A percentile compares a stretch with the other conserved stretches of the same genome.
phyloP scores from a whole-genome alignment of 768 basidiomycete species.

The Boletus rubroflammeus region DNA sequence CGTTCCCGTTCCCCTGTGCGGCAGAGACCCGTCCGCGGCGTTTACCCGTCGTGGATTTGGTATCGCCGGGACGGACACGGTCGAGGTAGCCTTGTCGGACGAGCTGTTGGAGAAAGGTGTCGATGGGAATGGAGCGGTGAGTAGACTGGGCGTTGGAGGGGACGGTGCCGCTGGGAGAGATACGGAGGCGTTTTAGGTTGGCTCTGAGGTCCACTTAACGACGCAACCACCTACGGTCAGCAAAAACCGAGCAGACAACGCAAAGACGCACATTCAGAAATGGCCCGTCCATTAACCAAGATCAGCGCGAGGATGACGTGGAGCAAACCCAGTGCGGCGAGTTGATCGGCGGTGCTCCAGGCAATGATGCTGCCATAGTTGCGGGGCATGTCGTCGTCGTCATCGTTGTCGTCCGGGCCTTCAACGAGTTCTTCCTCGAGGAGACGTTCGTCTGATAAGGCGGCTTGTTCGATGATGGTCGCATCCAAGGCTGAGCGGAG shows the following conservation, averaged over 20 bases:
- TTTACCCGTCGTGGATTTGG: constrained; percentile 44
- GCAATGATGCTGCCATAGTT: constrained; percentile 69
- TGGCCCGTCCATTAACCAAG: constrained; percentile 70
- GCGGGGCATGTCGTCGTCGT: constrained; percentile 48
- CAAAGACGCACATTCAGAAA: constrained; percentile 60
- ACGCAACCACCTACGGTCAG: not conserved
- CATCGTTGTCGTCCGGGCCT: constrained; percentile 43
- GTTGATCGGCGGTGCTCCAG: constrained; percentile 66
- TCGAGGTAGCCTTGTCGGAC: constrained; percentile 78
- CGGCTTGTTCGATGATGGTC: constrained; percentile 57
- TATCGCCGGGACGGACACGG: constrained; percentile 50
- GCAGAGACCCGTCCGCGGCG: constrained; percentile 54
- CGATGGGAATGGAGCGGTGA: constrained; percentile 51
- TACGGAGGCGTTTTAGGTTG: constrained; percentile 65
- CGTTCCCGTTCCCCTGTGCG: constrained; percentile 28
- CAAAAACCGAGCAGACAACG: not conserved
- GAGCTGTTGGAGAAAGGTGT: constrained; percentile 61
- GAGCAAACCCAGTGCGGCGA: constrained; percentile 68
- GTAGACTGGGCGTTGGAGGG: constrained; percentile 50
- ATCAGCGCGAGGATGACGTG: constrained; percentile 82
- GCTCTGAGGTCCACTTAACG: constrained; percentile 65
- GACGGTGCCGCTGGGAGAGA: constrained; percentile 48
- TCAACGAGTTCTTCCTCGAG: constrained; percentile 49
- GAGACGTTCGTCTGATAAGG: constrained; percentile 43
- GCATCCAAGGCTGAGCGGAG: constrained; percentile 71